phyloP scores from a whole-genome alignment of 495 filamentous ascomycete genomes.

The Elasticomyces elasticus region DNA sequence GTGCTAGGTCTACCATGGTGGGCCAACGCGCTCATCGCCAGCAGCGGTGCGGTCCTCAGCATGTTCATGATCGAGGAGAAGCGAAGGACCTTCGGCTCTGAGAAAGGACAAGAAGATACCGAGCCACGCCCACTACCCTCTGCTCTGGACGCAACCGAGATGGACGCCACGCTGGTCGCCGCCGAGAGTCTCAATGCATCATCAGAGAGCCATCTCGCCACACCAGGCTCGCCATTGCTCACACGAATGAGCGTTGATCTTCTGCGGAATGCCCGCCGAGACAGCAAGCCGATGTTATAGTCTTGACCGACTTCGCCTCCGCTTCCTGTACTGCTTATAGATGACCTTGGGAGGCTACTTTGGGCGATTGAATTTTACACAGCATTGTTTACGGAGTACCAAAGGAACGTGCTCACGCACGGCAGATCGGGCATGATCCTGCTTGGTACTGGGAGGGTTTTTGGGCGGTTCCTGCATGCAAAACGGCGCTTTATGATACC shows the following conservation, averaged over 20 bases:
- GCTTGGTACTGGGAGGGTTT: constrained; percentile 6
- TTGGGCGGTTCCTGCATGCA: not conserved
- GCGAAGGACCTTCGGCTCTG: constrained; percentile 2
- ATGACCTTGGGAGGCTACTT: constrained; percentile 14
- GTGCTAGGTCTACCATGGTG: constrained; percentile 89
- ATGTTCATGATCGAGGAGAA: constrained; percentile 35
- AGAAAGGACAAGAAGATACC: constrained; percentile 4
- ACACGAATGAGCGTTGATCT: constrained; percentile 17
- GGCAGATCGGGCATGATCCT: not conserved
- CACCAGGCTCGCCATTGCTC: constrained; percentile 16
- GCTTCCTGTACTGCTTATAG: not conserved
- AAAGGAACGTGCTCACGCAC: constrained; percentile 14
- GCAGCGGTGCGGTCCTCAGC: constrained; percentile 54
- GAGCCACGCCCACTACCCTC: not conserved
- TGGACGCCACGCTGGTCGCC: constrained; percentile 17
- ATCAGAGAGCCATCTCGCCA: constrained; percentile 9
- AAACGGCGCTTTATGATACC: constrained; percentile 1
- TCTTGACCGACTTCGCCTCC: not conserved
- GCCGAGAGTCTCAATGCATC: constrained; percentile 14
- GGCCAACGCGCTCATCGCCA: constrained; percentile 65
- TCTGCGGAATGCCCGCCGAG: constrained; percentile 12
- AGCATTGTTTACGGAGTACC: constrained; percentile 8
- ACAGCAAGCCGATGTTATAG: constrained; percentile 2
- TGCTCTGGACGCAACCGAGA: constrained; percentile 12
- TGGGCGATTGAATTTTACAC: not conserved